Percentiles rank a stretch among this genome's conserved stretches.
These are phyloP conservation scores for Tuber brumale DNA, from an alignment of 495 filamentous ascomycete genomes.

Conservation along the genomic window DNA sequence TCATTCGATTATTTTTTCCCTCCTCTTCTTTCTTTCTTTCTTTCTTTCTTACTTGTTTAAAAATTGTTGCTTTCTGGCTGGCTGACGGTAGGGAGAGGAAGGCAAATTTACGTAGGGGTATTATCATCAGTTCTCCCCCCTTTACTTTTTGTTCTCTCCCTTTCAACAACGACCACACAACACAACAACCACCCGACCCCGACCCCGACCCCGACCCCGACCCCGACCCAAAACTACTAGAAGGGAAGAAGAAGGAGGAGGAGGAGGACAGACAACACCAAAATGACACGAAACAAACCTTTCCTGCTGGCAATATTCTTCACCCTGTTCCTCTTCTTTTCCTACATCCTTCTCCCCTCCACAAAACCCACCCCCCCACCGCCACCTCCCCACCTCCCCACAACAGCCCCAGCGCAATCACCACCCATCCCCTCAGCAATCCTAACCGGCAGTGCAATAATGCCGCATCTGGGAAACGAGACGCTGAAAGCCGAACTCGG, in stretches of 20 bases:
- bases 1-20: background rate
- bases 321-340: constrained; percentile 29
- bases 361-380: background rate
- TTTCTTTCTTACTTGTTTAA: background rate
- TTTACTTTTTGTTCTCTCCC: background rate
- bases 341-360: constrained; percentile 24
- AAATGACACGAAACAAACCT: constrained; percentile 23
- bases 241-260: background rate
- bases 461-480: constrained; percentile 84
- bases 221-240: background rate
- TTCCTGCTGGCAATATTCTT: constrained; percentile 21
- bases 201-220: too few species aligned
- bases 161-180: background rate
- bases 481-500: constrained; percentile 57
- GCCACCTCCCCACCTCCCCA: constrained; percentile 8
- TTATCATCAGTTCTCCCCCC: background rate
- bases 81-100: background rate
- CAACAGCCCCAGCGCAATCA: background rate
- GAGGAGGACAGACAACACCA: background rate
- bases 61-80: background rate
- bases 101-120: background rate
- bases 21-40: background rate
- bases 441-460: constrained; percentile 72
- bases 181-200: background rate
- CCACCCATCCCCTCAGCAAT: constrained; percentile 39